Percentiles rank a stretch among this genome's conserved stretches.
These are phyloP conservation scores for Protostelium mycophagum DNA, from an alignment of 78 protist genomes.

Conservation along the genomic window DNA sequence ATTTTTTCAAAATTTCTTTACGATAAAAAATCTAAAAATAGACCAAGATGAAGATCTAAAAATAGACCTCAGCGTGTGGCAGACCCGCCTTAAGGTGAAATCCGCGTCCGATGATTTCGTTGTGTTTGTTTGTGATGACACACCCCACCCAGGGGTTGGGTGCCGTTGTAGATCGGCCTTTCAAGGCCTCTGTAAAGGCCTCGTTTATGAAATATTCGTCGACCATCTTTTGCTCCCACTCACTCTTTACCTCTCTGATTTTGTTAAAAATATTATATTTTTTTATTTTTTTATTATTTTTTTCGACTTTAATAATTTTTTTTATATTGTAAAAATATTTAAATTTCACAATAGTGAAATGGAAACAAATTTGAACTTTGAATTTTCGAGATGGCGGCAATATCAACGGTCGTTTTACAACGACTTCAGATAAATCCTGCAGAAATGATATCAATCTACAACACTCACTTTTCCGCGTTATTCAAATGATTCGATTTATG, in stretches of 20 bases:
- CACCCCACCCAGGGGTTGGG: conserved; percentile 62
- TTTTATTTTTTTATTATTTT: too few relatives aligned
- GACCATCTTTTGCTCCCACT: neutral
- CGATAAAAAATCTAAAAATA: neutral
- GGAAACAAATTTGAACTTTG: too few relatives aligned
- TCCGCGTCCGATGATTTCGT: conserved; percentile 16
- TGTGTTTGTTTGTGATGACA: conserved; percentile 20
- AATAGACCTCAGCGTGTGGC: neutral
- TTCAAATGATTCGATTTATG: neutral
- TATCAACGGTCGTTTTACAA: too few relatives aligned
- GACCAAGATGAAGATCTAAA: neutral
- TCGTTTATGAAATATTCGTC: neutral
- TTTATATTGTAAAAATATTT: too few relatives aligned
- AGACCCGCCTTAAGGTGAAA: conserved; percentile 13
- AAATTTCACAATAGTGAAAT: too few relatives aligned
- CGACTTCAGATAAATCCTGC: too few relatives aligned
- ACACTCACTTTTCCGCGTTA: conserved; percentile 2
- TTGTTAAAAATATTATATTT: neutral
- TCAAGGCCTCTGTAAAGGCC: neutral
- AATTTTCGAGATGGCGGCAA: too few relatives aligned
- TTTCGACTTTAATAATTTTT: too few relatives aligned
- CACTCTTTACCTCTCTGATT: neutral
- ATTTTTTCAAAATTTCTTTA: too few relatives aligned
- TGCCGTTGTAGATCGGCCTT: conserved; percentile 32
- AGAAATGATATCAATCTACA: neutral